Evolutionary conservation across 2,329 filamentous ascomycete species (phyloP).

Genomic region (Aspergillus niger): DNA sequence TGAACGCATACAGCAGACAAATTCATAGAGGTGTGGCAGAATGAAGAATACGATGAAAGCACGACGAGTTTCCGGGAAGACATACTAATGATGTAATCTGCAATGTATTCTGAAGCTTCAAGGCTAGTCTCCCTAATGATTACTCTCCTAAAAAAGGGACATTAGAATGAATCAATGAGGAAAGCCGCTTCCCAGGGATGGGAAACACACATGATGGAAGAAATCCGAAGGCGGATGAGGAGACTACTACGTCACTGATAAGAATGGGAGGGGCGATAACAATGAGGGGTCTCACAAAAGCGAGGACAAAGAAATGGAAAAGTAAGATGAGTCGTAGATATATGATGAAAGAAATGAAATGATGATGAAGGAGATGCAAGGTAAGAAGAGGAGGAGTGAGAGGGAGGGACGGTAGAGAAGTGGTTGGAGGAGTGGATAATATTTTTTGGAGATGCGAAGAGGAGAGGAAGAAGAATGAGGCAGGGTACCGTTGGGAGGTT

Average conservation of each 20-base stretch:
- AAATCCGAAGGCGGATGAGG: not conserved
- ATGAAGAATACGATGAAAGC: no score
- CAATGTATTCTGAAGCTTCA: constrained; percentile 72
- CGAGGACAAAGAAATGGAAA: no score
- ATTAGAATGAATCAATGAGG: constrained; percentile 13
- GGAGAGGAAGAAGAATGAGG: not conserved
- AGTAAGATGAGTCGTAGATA: no score
- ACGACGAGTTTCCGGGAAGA: not conserved
- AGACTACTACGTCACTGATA: constrained; percentile 31
- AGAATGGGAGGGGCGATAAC: not conserved
- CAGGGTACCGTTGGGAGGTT: not conserved
- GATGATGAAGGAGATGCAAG: constrained; percentile 2
- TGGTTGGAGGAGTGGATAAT: not conserved
- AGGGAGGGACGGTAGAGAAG: not conserved
- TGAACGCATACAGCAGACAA: not conserved
- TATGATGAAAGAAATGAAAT: not conserved
- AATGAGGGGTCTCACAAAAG: not conserved
- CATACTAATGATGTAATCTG: constrained; percentile 74
- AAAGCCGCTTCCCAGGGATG: not conserved
- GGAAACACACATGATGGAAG: constrained; percentile 27
- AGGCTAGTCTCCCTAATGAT: constrained; percentile 75
- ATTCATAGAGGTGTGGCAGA: no score
- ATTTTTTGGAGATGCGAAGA: not conserved
- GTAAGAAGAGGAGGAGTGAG: not conserved
- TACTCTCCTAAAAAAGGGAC: constrained; percentile 64